phyloP scores from a whole-genome alignment of 306 rosid species.

The Albizia julibrissin region DNA sequence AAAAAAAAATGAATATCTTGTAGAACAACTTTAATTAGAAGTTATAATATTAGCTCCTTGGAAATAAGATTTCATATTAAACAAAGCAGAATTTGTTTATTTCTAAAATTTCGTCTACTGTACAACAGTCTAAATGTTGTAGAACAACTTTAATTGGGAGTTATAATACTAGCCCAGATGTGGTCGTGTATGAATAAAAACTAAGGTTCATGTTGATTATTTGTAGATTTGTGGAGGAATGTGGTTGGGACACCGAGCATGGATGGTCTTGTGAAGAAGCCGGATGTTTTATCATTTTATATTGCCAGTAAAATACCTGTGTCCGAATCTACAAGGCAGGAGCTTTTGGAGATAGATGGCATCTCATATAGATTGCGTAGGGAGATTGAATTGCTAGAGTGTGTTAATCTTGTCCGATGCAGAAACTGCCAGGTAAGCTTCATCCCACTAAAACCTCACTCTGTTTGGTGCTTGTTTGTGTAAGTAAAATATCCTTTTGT shows the following conservation, averaged over 20 bases:
- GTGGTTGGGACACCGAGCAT: slow-evolving; percentile 75
- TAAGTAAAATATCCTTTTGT: slow-evolving; percentile 17
- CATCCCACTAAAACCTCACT: slow-evolving; percentile 17
- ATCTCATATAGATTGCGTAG: slow-evolving; percentile 86
- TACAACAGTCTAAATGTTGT: slow-evolving; percentile 14
- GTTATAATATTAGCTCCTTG: background rate
- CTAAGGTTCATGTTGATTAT: slow-evolving; percentile 30
- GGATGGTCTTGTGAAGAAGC: slow-evolving; percentile 82
- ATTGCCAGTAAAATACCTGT: slow-evolving; percentile 97
- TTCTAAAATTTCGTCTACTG: background rate
- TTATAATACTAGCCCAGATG: background rate
- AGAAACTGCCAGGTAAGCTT: slow-evolving; percentile 69
- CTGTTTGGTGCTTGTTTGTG: background rate
- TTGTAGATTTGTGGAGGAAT: slow-evolving; percentile 91
- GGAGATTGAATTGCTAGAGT: slow-evolving; percentile 89
- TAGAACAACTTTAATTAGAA: background rate
- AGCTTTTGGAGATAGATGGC: slow-evolving; percentile 90
- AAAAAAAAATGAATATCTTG: background rate
- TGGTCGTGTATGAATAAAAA: slow-evolving; percentile 15
- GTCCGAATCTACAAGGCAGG: slow-evolving; percentile 93
- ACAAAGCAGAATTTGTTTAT: slow-evolving; percentile 6
- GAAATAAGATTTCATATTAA: background rate
- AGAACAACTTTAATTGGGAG: no score
- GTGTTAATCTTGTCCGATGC: slow-evolving; percentile 75
- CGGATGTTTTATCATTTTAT: slow-evolving; percentile 76